phyloP scores from a whole-genome alignment of 192 early-diverging fungal genomes.

The Podila clonocystis region DNA sequence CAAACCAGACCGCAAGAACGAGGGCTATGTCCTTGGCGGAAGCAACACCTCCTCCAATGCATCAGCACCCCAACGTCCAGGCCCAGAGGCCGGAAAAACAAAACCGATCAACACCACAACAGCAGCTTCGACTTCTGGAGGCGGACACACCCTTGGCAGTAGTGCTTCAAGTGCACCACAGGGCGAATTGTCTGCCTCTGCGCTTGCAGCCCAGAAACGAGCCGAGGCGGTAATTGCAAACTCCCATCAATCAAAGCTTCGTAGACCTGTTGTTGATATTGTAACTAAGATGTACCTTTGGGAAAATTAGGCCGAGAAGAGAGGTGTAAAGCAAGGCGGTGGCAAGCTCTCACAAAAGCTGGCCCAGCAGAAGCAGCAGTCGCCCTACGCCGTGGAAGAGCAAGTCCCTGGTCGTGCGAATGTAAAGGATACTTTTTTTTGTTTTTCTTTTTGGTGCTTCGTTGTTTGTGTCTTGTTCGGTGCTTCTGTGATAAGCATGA shows the following conservation, averaged over 20 bases:
- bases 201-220: slow-evolving; percentile 42
- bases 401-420: slow-evolving; percentile 36
- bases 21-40: slow-evolving; percentile 43
- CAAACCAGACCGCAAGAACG: slow-evolving; percentile 34
- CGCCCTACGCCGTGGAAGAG: slow-evolving; percentile 32
- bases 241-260: neutral
- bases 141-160: slow-evolving; percentile 18
- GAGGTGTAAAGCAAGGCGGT: slow-evolving; percentile 43
- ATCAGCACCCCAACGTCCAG: slow-evolving; percentile 11
- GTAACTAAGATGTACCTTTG: neutral
- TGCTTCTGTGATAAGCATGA: neutral
- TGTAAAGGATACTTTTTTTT: slow-evolving; percentile 16
- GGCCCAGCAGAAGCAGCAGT: slow-evolving; percentile 30
- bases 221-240: slow-evolving; percentile 30
- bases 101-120: neutral
- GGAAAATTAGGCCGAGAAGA: slow-evolving; percentile 25
- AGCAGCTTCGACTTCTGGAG: neutral
- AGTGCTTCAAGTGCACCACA: neutral
- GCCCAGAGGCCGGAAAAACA: slow-evolving; percentile 1
- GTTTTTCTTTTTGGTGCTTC: neutral
- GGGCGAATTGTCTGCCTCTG: slow-evolving; percentile 39
- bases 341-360: slow-evolving; percentile 41
- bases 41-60: slow-evolving; percentile 31
- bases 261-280: neutral
- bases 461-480: neutral